Evolutionary conservation across 192 early-diverging fungal genomes (phyloP).

Genomic region (Jimgerdemannia flammicorona): DNA sequence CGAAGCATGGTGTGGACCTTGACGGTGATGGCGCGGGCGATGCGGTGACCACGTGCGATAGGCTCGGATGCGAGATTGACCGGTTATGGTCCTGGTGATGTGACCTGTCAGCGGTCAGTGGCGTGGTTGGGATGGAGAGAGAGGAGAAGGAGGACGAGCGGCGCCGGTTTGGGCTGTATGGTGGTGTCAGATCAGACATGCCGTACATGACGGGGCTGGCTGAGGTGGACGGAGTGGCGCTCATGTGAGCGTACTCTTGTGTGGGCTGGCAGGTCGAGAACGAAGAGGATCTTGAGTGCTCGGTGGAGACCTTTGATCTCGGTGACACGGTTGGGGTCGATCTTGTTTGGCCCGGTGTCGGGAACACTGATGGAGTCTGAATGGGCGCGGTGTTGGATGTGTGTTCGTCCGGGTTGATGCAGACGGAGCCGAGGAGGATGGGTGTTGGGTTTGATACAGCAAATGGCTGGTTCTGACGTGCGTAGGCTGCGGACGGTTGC

Average conservation of each 20-base stretch:
- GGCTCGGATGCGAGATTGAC: background rate
- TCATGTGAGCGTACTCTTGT: background rate
- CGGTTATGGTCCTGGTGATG: background rate
- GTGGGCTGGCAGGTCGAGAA: constrained; percentile 1
- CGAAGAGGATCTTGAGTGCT: constrained; percentile 2
- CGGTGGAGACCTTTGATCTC: too few species aligned
- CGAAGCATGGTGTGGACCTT: background rate
- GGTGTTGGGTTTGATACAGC: background rate
- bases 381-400: background rate
- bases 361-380: background rate
- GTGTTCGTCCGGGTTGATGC: background rate
- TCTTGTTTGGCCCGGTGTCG: background rate
- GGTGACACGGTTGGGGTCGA: background rate
- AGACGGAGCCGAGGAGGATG: background rate
- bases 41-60: background rate
- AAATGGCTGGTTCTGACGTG: background rate
- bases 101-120: too few species aligned
- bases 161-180: too few species aligned
- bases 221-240: too few species aligned
- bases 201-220: too few species aligned
- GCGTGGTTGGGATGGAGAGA: too few species aligned
- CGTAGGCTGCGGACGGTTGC: background rate
- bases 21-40: background rate
- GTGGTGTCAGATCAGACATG: too few species aligned
- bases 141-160: too few species aligned